Evolutionary conservation across 208 protist species (phyloP).

Genomic region (Trypanosoma cruzi): DNA sequence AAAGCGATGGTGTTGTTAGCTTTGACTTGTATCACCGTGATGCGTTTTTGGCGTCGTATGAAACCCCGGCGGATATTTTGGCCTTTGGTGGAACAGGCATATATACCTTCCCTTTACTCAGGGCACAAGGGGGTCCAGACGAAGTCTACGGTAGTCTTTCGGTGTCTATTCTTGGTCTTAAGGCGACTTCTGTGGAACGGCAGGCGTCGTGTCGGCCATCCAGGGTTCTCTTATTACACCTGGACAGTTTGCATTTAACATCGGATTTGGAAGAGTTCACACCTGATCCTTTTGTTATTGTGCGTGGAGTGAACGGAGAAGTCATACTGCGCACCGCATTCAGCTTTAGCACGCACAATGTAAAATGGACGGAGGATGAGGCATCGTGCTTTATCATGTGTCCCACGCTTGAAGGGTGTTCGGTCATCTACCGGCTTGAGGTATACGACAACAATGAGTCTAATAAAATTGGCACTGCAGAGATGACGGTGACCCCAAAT

Average conservation of each 20-base stretch:
- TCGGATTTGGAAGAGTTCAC: slow-evolving; percentile 35
- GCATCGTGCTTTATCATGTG: slow-evolving; percentile 80
- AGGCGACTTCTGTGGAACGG: slow-evolving; percentile 32
- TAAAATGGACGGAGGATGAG: slow-evolving; percentile 50
- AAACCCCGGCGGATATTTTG: slow-evolving; percentile 74
- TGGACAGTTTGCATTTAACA: slow-evolving; percentile 50
- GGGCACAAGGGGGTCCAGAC: slow-evolving; percentile 30
- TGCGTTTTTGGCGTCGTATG: slow-evolving; percentile 56
- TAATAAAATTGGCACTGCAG: slow-evolving; percentile 49
- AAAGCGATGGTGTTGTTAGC: slow-evolving; percentile 50
- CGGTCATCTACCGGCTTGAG: slow-evolving; percentile 58
- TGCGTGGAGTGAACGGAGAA: slow-evolving; percentile 46
- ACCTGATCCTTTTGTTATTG: slow-evolving; percentile 81
- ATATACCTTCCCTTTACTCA: slow-evolving; percentile 51
- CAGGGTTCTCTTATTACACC: slow-evolving; percentile 54
- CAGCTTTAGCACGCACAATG: slow-evolving; percentile 45
- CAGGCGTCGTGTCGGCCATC: slow-evolving; percentile 28
- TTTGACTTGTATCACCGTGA: slow-evolving; percentile 82
- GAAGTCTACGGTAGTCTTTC: slow-evolving; percentile 68
- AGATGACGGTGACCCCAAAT: slow-evolving; percentile 44
- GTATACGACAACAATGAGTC: slow-evolving; percentile 79
- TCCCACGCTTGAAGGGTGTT: slow-evolving; percentile 58
- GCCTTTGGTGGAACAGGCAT: slow-evolving; percentile 75
- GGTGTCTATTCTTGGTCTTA: slow-evolving; percentile 57
- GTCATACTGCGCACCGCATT: slow-evolving; percentile 69